Percentiles rank a stretch among this genome's conserved stretches.
These are phyloP conservation scores for Rhododendron simsii DNA, from an alignment of 148 eudicot species.

Conservation along the genomic window DNA sequence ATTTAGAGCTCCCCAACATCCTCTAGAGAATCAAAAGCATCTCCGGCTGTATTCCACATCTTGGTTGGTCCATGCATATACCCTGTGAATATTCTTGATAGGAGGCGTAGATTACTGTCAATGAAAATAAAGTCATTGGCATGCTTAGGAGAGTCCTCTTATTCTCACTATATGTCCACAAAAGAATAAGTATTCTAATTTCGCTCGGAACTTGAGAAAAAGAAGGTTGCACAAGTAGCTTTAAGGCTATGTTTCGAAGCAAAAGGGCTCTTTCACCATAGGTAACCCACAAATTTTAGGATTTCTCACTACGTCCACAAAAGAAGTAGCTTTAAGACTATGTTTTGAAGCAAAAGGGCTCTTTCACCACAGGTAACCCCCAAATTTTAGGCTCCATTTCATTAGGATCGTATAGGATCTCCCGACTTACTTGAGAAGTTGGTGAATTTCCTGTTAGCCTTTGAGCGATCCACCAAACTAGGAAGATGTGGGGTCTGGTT, in stretches of 20 bases:
- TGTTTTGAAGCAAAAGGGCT: neutral
- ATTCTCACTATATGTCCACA: neutral
- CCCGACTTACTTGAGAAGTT: neutral
- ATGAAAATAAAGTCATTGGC: neutral
- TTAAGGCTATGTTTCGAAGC: neutral
- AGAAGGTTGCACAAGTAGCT: neutral
- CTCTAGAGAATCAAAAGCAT: neutral
- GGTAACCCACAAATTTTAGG: neutral
- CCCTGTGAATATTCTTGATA: neutral
- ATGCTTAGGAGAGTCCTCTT: neutral
- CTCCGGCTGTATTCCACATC: neutral
- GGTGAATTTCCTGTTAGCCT: neutral
- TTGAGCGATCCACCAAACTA: neutral
- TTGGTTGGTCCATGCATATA: neutral
- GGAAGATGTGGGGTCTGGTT: neutral
- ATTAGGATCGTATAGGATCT: neutral
- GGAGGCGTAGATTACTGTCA: neutral
- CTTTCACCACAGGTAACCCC: neutral
- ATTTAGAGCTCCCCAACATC: neutral
- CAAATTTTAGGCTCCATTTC: neutral
- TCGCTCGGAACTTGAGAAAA: neutral
- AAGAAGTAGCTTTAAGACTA: neutral
- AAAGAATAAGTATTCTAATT: neutral
- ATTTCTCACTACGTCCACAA: neutral
- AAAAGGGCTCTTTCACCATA: neutral